Evolutionary conservation across 2,329 filamentous ascomycete species (phyloP).

Genomic region (Mariannaea sp.): DNA sequence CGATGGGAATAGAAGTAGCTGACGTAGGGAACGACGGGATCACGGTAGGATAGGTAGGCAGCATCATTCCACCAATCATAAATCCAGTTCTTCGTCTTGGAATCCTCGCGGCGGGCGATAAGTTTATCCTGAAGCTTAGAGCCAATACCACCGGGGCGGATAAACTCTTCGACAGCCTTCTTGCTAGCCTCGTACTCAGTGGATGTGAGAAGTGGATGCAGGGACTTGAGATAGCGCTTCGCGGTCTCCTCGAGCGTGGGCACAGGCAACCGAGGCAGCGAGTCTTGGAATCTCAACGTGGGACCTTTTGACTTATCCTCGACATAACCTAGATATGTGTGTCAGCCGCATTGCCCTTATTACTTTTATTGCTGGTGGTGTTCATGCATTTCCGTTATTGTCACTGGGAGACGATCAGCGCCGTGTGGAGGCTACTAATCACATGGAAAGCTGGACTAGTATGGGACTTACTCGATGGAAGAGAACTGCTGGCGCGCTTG

Average conservation of each 20-base stretch:
- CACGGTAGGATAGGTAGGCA: slow-evolving; percentile 90
- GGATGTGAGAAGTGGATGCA: slow-evolving; percentile 73
- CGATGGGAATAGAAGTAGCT: slow-evolving; percentile 99
- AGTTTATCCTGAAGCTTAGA: slow-evolving; percentile 87
- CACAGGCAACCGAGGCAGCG: slow-evolving; percentile 78
- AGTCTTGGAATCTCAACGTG: slow-evolving; percentile 86
- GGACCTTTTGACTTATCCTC: slow-evolving; percentile 79
- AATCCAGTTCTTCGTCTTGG: slow-evolving; percentile 89
- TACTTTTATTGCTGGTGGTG: no score
- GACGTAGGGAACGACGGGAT: slow-evolving; percentile 96
- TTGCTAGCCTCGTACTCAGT: slow-evolving; percentile 74
- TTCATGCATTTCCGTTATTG: no score
- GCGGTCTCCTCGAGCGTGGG: slow-evolving; percentile 83
- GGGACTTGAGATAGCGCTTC: slow-evolving; percentile 77
- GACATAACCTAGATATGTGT: slow-evolving; percentile 64
- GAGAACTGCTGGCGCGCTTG: slow-evolving; percentile 62
- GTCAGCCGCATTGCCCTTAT: slow-evolving; percentile 20
- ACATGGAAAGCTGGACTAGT: slow-evolving; percentile 3
- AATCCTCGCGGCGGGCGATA: slow-evolving; percentile 76
- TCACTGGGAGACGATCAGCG: neutral
- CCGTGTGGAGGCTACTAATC: neutral
- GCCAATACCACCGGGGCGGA: slow-evolving; percentile 83
- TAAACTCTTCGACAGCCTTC: slow-evolving; percentile 85
- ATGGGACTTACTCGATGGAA: slow-evolving; percentile 53
- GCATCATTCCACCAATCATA: slow-evolving; percentile 98